Evolutionary conservation across 2,329 filamentous ascomycete genomes (phyloP).

Genomic region (Colletotrichum liriopes): DNA sequence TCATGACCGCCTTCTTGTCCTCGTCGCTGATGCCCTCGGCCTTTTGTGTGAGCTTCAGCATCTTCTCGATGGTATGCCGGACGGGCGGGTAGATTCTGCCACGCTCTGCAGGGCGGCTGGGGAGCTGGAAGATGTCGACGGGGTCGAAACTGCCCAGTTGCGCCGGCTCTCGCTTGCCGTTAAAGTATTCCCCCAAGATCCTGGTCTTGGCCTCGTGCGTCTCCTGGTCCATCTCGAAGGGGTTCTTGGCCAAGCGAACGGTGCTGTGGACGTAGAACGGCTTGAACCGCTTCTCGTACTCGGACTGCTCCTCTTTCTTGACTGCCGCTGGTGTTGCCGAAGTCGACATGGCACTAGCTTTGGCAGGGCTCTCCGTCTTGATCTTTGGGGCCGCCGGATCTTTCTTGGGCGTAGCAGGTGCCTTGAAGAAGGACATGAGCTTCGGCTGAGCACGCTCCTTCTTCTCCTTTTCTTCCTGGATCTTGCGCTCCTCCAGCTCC

Average conservation of each 20-base stretch:
- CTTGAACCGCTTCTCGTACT: constrained; percentile 81
- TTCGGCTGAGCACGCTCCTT: constrained; percentile 65
- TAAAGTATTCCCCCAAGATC: constrained; percentile 68
- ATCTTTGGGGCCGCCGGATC: not conserved
- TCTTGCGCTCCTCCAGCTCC: constrained; percentile 62
- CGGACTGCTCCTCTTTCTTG: constrained; percentile 55
- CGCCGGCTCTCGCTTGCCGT: constrained; percentile 58
- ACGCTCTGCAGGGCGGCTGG: constrained; percentile 56
- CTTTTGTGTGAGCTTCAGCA: constrained; percentile 64
- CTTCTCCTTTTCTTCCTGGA: constrained; percentile 63
- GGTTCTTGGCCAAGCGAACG: constrained; percentile 77
- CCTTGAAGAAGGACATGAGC: constrained; percentile 60
- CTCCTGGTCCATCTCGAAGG: constrained; percentile 71
- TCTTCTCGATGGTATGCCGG: constrained; percentile 72
- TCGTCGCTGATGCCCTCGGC: constrained; percentile 56
- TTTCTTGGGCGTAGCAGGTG: constrained; percentile 59
- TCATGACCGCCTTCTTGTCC: constrained; percentile 51
- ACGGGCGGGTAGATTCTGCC: constrained; percentile 69
- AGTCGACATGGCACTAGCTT: constrained; percentile 16
- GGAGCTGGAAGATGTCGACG: constrained; percentile 62
- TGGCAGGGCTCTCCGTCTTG: constrained; percentile 32
- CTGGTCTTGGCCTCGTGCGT: constrained; percentile 66
- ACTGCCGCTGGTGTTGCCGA: constrained; percentile 42
- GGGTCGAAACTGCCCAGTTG: constrained; percentile 60
- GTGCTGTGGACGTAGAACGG: constrained; percentile 85